phyloP scores from a whole-genome alignment of 768 basidiomycete genomes.

The Filobasidium wieringae region DNA sequence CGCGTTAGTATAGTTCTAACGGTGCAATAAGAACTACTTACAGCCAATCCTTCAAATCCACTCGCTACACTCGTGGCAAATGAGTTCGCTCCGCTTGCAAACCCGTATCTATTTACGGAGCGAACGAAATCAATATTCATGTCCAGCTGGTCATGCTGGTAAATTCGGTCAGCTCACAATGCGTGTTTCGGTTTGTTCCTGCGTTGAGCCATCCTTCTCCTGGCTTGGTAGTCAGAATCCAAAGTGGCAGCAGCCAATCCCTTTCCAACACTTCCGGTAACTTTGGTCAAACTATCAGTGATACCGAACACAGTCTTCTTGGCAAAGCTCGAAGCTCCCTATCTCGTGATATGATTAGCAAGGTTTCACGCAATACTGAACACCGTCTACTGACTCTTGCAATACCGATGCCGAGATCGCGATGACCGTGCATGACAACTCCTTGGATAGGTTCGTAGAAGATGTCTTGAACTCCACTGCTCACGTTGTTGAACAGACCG shows the following conservation, averaged over 20 bases:
- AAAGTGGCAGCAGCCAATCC: conserved; percentile 90
- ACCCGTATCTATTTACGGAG: conserved; percentile 61
- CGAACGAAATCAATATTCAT: neutral
- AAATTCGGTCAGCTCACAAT: no score
- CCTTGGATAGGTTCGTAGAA: conserved; percentile 98
- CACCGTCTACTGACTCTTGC: conserved; percentile 54
- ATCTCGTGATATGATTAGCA: conserved; percentile 13
- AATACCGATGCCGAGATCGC: conserved; percentile 83
- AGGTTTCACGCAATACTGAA: neutral
- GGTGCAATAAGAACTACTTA: conserved; percentile 38
- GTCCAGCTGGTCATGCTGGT: neutral
- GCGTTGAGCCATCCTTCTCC: conserved; percentile 72
- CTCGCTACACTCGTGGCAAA: conserved; percentile 87
- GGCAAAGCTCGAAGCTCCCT: conserved; percentile 95
- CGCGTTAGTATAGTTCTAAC: neutral
- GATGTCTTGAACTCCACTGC: conserved; percentile 92
- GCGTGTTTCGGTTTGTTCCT: conserved; percentile 94
- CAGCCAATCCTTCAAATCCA: conserved; percentile 89
- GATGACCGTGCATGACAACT: conserved; percentile 89
- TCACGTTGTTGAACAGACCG: conserved; percentile 94
- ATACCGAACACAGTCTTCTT: conserved; percentile 98
- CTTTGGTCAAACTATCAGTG: conserved; percentile 92
- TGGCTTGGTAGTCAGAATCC: conserved; percentile 87
- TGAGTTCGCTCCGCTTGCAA: conserved; percentile 85
- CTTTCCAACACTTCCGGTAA: conserved; percentile 95